A percentile compares a stretch with the other conserved stretches of the same genome.
These are phyloP conservation scores for Dimargaris verticillata DNA, from an alignment of 192 early-diverging fungal species.

Conservation along the genomic window DNA sequence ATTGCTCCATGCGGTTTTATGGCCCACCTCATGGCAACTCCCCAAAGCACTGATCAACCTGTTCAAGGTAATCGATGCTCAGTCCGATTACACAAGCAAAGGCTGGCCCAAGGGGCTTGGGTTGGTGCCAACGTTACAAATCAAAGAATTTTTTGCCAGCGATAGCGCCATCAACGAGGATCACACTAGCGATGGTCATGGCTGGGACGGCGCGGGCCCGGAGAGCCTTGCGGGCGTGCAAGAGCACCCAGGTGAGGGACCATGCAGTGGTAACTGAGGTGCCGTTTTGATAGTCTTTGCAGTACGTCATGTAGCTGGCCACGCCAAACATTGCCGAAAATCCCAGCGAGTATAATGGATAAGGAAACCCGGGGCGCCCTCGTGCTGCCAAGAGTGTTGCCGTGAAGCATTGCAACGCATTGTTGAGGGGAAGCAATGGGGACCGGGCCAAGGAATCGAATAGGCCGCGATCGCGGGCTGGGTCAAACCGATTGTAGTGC, in stretches of 20 bases:
- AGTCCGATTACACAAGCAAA: no score
- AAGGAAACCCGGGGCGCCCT: not conserved
- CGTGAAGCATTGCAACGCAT: not conserved
- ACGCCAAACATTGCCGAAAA: not conserved
- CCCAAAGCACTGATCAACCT: no score
- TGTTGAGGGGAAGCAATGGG: not conserved
- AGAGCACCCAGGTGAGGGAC: not conserved
- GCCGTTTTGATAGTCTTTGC: conserved; percentile 1
- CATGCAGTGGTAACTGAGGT: not conserved
- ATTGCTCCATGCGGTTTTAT: no score
- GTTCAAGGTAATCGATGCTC: no score
- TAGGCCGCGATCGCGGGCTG: not conserved
- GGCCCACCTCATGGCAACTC: no score
- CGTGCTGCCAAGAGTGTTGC: not conserved
- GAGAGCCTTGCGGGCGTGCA: not conserved
- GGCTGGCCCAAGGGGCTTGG: no score
- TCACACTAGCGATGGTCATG: not conserved
- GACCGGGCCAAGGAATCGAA: conserved; percentile 4
- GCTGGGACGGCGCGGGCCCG: not conserved
- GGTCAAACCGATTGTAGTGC: conserved; percentile 3
- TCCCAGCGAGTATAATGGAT: not conserved
- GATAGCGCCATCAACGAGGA: not conserved
- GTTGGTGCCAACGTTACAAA: not conserved
- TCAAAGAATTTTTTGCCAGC: conserved; percentile 1
- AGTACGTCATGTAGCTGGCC: not conserved